These are phyloP conservation scores for Rosellinia necatrix DNA, from an alignment of 2,329 filamentous ascomycete species.

Conservation along the genomic window DNA sequence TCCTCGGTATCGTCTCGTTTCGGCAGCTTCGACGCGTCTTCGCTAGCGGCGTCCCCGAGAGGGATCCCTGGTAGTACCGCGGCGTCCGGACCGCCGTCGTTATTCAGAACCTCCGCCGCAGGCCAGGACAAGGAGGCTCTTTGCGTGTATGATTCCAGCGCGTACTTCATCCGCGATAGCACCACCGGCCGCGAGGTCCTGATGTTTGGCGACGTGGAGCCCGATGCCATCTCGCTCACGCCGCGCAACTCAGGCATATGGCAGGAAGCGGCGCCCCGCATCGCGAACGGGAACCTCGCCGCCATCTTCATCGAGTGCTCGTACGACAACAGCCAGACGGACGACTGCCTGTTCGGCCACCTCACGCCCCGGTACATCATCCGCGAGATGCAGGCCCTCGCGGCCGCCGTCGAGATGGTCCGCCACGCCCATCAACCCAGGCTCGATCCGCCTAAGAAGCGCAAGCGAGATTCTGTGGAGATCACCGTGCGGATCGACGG, in stretches of 20 bases:
- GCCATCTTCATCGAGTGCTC: constrained; percentile 97
- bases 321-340: constrained; percentile 79
- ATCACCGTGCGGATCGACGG: constrained; percentile 23
- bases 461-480: constrained; percentile 61
- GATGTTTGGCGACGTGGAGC: constrained; percentile 95
- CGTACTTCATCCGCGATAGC: constrained; percentile 87
- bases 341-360: constrained; percentile 85
- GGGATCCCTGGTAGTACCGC: constrained; percentile 32
- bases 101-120: constrained; percentile 39
- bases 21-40: constrained; percentile 53
- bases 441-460: constrained; percentile 61
- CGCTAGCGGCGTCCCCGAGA: constrained; percentile 32
- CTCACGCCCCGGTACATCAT: constrained; percentile 82
- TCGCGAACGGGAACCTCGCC: constrained; percentile 70
- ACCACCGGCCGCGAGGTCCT: constrained; percentile 76
- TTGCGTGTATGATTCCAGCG: constrained; percentile 85
- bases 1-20: constrained; percentile 57
- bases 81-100: constrained; percentile 31
- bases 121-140: constrained; percentile 50
- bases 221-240: constrained; percentile 80
- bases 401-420: constrained; percentile 67
- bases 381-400: constrained; percentile 75
- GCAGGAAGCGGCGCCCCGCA: constrained; percentile 85
- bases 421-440: constrained; percentile 49
- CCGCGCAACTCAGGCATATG: constrained; percentile 84